Conservation (phyloP, 139 green algal species). For the Chlorella sp. region DNA sequence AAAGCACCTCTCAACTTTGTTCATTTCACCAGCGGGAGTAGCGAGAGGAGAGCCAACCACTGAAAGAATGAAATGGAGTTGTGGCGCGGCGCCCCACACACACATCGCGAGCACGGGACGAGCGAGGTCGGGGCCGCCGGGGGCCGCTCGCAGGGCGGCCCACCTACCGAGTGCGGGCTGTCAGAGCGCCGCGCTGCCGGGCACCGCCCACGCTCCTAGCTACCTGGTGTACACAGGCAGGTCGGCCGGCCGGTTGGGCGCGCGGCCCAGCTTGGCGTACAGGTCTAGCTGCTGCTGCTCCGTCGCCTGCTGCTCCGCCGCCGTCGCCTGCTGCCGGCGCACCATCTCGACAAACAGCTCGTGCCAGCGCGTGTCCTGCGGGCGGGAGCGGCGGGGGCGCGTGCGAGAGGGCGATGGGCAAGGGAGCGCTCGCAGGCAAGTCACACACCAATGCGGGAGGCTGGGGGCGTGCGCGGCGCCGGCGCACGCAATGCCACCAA, state of each 20-base stretch:
- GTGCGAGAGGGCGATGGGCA: background rate
- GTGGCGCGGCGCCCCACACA: too few species aligned
- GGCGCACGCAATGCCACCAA: background rate
- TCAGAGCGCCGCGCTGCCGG: too few species aligned
- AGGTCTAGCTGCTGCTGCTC: constrained; percentile 16
- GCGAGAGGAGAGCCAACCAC: too few species aligned
- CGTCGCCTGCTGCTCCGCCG: constrained; percentile 1
- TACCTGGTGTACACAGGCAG: constrained; percentile 60
- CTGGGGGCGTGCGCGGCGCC: background rate
- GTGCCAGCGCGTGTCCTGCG: constrained; percentile 72
- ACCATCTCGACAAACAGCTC: constrained; percentile 89
- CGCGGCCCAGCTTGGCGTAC: constrained; percentile 12
- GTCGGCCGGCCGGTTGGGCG: constrained; percentile 62
- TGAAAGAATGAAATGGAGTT: too few species aligned
- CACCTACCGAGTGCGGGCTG: too few species aligned
- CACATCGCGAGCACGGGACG: too few species aligned
- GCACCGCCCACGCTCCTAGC: background rate
- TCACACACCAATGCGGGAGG: background rate
- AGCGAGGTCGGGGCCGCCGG: too few species aligned
- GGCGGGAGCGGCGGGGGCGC: background rate
- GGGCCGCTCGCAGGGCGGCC: too few species aligned
- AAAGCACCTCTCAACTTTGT: background rate
- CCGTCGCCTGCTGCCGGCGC: constrained; percentile 25
- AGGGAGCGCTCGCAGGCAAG: too few species aligned
- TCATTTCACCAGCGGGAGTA: too few species aligned